phyloP scores from a whole-genome alignment of 352 stramenopile genomes.

The Hyaloperonospora arabidopsidis region DNA sequence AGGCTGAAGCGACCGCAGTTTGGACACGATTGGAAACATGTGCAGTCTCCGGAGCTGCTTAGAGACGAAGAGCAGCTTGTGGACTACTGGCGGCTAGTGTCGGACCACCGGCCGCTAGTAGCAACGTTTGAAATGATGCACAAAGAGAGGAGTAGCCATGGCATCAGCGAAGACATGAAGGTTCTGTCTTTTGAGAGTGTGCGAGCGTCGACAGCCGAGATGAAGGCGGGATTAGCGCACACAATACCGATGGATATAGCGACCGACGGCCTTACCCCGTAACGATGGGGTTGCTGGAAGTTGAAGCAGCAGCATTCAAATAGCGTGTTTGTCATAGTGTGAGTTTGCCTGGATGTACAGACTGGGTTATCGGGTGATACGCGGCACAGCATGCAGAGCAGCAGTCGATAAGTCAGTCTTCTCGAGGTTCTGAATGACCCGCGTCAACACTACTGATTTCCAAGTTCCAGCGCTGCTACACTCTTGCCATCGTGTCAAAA shows the following conservation, averaged over 20 bases:
- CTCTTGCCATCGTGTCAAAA: too few species aligned
- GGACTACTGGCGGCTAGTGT: constrained; percentile 81
- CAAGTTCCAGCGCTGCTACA: too few species aligned
- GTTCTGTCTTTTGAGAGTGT: constrained; percentile 17
- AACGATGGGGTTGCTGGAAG: constrained; percentile 22
- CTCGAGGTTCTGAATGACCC: too few species aligned
- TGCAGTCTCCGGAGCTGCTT: constrained; percentile 37
- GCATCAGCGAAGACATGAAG: constrained; percentile 2
- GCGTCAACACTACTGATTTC: too few species aligned
- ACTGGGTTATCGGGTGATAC: too few species aligned
- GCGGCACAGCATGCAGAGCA: too few species aligned
- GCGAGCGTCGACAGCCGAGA: constrained; percentile 18
- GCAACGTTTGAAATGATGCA: constrained; percentile 50
- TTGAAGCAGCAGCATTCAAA: constrained; percentile 11
- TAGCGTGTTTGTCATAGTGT: background rate
- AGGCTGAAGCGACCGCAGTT: constrained; percentile 73
- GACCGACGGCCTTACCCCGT: constrained; percentile 22
- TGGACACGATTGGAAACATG: constrained; percentile 53
- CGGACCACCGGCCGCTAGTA: constrained; percentile 64
- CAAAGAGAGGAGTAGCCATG: background rate
- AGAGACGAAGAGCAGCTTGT: constrained; percentile 54
- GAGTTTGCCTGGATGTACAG: too few species aligned
- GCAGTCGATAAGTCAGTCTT: too few species aligned
- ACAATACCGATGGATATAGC: constrained; percentile 18
- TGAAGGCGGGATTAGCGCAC: constrained; percentile 18